Base-by-base conservation (phyloP, 257 asterid species). In the Solanum tacnaense region DNA sequence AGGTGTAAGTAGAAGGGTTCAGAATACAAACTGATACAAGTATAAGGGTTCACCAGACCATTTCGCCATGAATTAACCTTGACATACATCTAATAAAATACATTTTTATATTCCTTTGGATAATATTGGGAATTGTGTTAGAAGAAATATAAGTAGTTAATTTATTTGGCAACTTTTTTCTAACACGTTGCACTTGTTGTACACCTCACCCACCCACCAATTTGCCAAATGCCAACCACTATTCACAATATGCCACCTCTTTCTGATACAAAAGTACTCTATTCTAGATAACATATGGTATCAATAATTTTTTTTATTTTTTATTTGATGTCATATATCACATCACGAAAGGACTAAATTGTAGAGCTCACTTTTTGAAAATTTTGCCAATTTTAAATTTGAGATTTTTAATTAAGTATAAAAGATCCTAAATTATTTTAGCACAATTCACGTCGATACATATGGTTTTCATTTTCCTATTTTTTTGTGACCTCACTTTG, bases 191-290 rank as follows among this genome's bases (percentile, higher is more conserved):
- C 85, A 81, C 41, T 29, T 16, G 41, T 46, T 81, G 85, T 67
- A 41, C 67, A 29, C 84, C 84, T 79, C 84, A 79, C 9, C n/a
- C n/a, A 79, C 85, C 41, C 85, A 74, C 10, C 84, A 76, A 76
- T 21, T 39, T 76, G 84, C 4, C 23, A 76, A 76, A 76, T 38
- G 84, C 34, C 60, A 76, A 39, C 58, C 6, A 76, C 34, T 76
- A 76, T 39, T 2, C 31, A 38, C 13, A n/a, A 39, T 41, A 6
- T 76, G 60, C 58, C 84, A 76, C 84, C 35, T 76, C 13, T 76
- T 76, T 75, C 16, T 36, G 5, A 74, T 75, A 20, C 16, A 73
- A 32, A 72, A 35, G 25, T 34, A n/a, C 15, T 35, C 15, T 29
- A 58, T 58, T 58, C 67, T 4, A 11, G 79, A 74, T 74, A 35